These are phyloP conservation scores for Arachis monticola DNA, from an alignment of 331 rosid genomes.

Conservation along the genomic window DNA sequence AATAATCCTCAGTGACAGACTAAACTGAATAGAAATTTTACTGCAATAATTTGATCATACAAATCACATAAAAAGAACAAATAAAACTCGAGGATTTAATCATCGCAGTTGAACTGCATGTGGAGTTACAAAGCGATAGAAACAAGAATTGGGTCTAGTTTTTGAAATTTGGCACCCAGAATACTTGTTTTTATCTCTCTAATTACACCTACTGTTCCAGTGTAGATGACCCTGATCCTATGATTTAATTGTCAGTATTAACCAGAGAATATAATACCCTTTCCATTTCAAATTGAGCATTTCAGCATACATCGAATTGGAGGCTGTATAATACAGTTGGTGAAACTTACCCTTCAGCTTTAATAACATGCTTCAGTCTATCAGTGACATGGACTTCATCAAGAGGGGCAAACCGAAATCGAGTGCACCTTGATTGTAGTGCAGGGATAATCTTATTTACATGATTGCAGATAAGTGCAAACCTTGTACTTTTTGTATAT, in stretches of 20 bases:
- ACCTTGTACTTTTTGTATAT: constrained; percentile 84
- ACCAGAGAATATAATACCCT: constrained; percentile 8
- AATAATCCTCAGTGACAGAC: constrained; percentile 3
- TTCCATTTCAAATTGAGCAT: constrained; percentile 18
- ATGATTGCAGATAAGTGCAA: constrained; percentile 84
- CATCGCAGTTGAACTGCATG: constrained; percentile 17
- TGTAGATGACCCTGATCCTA: neutral
- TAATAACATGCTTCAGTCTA: constrained; percentile 80
- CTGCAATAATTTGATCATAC: constrained; percentile 2
- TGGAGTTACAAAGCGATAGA: constrained; percentile 23
- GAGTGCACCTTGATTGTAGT: constrained; percentile 89
- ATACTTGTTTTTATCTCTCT: neutral
- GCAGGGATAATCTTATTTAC: constrained; percentile 96
- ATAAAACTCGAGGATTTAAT: constrained; percentile 22
- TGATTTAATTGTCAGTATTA: constrained; percentile 21
- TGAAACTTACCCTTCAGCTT: constrained; percentile 71
- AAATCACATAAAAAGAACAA: constrained; percentile 17
- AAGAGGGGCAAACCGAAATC: constrained; percentile 97
- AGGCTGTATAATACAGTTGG: constrained; percentile 22
- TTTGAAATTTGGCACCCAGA: neutral
- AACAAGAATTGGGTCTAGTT: neutral
- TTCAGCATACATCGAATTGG: constrained; percentile 4
- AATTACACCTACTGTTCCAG: constrained; percentile 4
- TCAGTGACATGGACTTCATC: constrained; percentile 79
- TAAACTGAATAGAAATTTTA: neutral